Evolutionary conservation across 805 yeast genomes (phyloP).

Genomic region (Wickerhamiella sergipiensis): DNA sequence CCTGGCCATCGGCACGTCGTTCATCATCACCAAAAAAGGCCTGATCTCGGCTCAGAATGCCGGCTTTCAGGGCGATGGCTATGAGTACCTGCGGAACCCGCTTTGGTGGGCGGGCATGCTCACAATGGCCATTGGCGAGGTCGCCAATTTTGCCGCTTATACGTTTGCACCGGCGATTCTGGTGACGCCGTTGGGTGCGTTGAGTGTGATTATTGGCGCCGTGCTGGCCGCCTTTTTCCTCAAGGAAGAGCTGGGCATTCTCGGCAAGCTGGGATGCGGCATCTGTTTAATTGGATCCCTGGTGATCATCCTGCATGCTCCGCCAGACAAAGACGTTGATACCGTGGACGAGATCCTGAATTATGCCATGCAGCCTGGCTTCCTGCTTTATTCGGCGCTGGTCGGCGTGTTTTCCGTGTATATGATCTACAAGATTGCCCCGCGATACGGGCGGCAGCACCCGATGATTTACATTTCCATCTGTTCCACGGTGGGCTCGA

Average conservation of each 20-base stretch:
- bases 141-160: slow-evolving; percentile 88
- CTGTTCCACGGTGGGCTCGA: slow-evolving; percentile 81
- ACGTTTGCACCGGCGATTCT: slow-evolving; percentile 89
- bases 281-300: slow-evolving; percentile 79
- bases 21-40: slow-evolving; percentile 81
- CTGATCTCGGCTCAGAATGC: slow-evolving; percentile 52
- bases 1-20: slow-evolving; percentile 79
- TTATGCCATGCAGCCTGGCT: slow-evolving; percentile 65
- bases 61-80: slow-evolving; percentile 60
- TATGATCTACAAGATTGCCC: slow-evolving; percentile 76
- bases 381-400: slow-evolving; percentile 46
- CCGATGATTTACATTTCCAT: slow-evolving; percentile 85
- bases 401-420: slow-evolving; percentile 59
- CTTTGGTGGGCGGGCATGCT: slow-evolving; percentile 91
- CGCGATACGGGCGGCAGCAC: slow-evolving; percentile 60
- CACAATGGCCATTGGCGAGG: slow-evolving; percentile 80
- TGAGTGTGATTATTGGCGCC: slow-evolving; percentile 84
- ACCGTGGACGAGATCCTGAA: slow-evolving; percentile 79
- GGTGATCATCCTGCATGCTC: slow-evolving; percentile 80
- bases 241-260: slow-evolving; percentile 72
- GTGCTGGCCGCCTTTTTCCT: slow-evolving; percentile 74
- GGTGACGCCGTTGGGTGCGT: slow-evolving; percentile 85
- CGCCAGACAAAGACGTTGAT: slow-evolving; percentile 78
- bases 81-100: slow-evolving; percentile 66
- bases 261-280: slow-evolving; percentile 89